phyloP scores from a whole-genome alignment of 2,329 filamentous ascomycete genomes.

The Phaeosphaeriaceae sp. region DNA sequence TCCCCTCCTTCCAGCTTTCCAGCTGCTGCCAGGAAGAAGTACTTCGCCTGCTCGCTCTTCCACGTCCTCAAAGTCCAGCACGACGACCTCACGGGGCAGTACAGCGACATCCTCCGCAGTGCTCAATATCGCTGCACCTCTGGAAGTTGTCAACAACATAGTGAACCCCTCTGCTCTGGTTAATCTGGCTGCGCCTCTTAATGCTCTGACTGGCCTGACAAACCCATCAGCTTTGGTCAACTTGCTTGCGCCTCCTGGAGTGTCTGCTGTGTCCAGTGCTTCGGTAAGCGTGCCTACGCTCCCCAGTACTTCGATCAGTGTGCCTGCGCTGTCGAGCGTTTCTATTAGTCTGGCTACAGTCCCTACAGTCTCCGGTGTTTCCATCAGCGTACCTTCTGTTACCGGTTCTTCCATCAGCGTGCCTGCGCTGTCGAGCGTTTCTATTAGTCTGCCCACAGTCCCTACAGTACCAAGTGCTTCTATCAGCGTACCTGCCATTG shows the following conservation, averaged over 20 bases:
- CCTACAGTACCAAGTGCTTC: neutral
- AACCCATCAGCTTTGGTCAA: no score
- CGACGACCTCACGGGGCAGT: neutral
- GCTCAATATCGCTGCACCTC: slow-evolving; percentile 5
- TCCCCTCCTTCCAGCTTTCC: slow-evolving; percentile 6
- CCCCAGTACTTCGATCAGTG: neutral
- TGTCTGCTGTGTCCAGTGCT: neutral
- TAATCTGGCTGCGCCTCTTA: neutral
- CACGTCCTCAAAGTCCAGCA: neutral
- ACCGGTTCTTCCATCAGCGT: neutral
- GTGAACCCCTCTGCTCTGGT: neutral
- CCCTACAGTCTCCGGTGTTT: neutral
- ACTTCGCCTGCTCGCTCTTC: no score
- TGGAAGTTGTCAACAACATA: neutral
- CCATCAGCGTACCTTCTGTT: neutral
- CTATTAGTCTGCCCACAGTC: neutral
- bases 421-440: neutral
- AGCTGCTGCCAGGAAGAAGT: neutral
- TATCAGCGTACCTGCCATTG: neutral
- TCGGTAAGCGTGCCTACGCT: neutral
- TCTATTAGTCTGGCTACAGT: neutral
- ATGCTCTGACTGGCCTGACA: neutral
- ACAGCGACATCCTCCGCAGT: neutral
- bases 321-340: neutral
- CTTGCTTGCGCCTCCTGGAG: no score